Conservation (phyloP, 768 basidiomycete genomes). For the Trametes villosa region DNA sequence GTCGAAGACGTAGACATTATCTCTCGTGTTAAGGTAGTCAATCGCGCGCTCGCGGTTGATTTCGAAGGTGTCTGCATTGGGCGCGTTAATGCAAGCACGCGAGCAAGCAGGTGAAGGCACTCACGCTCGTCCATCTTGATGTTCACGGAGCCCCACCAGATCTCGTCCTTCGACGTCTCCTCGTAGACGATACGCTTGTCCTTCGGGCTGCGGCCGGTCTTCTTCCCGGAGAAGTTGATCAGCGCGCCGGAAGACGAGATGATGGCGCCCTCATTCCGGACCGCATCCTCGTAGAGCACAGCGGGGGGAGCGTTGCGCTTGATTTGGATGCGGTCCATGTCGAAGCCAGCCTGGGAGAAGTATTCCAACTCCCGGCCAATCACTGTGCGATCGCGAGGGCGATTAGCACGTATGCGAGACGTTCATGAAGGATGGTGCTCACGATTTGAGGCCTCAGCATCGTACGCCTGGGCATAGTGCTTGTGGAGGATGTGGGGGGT, state of each 20-base stretch:
- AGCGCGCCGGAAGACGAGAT: constrained; percentile 94
- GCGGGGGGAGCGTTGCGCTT: constrained; percentile 93
- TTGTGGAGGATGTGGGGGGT: constrained; percentile 91
- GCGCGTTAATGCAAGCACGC: constrained; percentile 3
- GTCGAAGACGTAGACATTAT: constrained; percentile 98
- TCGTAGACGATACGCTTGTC: constrained; percentile 99
- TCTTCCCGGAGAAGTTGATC: constrained; percentile 99
- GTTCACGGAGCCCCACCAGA: constrained; percentile 99
- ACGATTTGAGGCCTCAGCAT: constrained; percentile 67
- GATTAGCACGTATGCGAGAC: constrained; percentile 11
- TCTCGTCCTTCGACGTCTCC: constrained; percentile 93
- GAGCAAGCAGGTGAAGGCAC: constrained; percentile 32
- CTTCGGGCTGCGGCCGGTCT: constrained; percentile 96
- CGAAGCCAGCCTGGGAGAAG: constrained; percentile 99
- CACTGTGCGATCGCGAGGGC: constrained; percentile 49
- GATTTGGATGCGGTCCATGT: constrained; percentile 96
- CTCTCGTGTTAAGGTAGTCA: constrained; percentile 97
- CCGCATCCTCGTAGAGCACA: constrained; percentile 94
- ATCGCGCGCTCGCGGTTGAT: constrained; percentile 99
- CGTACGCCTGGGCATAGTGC: constrained; percentile 76
- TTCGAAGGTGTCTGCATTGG: constrained; percentile 85
- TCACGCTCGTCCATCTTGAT: constrained; percentile 97
- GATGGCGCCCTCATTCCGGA: constrained; percentile 98
- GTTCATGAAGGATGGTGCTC: constrained; percentile 34
- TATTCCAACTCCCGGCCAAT: constrained; percentile 93